Conservation (phyloP, 1,284 basidiomycete species). For the Gymnopus androsaceus region DNA sequence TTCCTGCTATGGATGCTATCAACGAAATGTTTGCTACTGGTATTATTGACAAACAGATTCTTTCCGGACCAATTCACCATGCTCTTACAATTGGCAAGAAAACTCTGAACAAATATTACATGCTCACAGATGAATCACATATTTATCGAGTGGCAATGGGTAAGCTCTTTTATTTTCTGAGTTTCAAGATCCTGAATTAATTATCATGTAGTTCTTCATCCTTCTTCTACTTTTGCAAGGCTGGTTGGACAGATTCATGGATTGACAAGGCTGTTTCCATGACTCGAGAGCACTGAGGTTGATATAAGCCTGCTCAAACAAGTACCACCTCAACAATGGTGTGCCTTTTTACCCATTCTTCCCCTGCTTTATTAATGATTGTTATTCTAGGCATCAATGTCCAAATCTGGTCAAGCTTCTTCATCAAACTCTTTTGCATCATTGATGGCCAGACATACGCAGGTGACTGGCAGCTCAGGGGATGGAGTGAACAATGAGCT, state of each 20-base stretch:
- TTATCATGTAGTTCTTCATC: neutral
- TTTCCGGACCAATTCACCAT: neutral
- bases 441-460: neutral
- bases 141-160: slow-evolving; percentile 20
- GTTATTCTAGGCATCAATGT: neutral
- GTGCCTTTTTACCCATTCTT: neutral
- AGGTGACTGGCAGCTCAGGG: no score
- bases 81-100: slow-evolving; percentile 14
- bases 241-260: neutral
- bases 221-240: neutral
- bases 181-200: neutral
- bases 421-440: neutral
- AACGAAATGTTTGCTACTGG: slow-evolving; percentile 11
- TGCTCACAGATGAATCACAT: slow-evolving; percentile 15
- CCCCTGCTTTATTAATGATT: no score
- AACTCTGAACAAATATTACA: slow-evolving; percentile 18
- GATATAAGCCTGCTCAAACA: neutral
- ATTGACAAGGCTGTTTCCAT: neutral
- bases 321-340: neutral
- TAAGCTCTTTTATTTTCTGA: slow-evolving; percentile 5
- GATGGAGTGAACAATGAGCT: neutral
- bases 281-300: neutral
- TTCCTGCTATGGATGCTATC: slow-evolving; percentile 15
- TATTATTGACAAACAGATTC: neutral
- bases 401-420: no score